Conservation (phyloP, 495 filamentous ascomycete species). For the Lepidopterella palustris region DNA sequence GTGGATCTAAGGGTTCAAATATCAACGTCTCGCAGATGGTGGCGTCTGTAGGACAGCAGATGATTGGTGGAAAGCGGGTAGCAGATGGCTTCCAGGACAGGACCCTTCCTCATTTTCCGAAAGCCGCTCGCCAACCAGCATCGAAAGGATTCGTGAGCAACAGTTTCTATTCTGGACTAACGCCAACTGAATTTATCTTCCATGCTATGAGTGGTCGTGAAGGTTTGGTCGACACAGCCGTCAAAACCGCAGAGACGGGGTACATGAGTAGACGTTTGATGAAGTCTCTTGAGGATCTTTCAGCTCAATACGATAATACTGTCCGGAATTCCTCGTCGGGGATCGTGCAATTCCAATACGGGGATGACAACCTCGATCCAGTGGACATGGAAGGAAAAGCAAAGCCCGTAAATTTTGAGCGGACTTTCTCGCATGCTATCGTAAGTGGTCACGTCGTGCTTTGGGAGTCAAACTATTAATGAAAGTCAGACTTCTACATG, state of each 20-base stretch:
- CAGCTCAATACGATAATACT: slow-evolving; percentile 85
- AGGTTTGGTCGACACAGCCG: slow-evolving; percentile 98
- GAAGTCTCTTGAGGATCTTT: slow-evolving; percentile 95
- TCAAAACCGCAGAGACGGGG: slow-evolving; percentile 97
- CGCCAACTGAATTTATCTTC: slow-evolving; percentile 90
- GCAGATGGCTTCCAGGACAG: slow-evolving; percentile 94
- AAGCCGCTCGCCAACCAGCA: slow-evolving; percentile 79
- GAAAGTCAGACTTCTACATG: slow-evolving; percentile 51
- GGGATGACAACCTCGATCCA: slow-evolving; percentile 90
- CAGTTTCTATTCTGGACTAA: slow-evolving; percentile 92
- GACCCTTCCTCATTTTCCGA: slow-evolving; percentile 89
- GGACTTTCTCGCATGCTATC: slow-evolving; percentile 83
- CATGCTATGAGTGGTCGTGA: slow-evolving; percentile 98
- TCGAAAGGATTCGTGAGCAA: slow-evolving; percentile 96
- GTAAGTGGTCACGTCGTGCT: slow-evolving; percentile 22
- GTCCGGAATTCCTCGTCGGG: slow-evolving; percentile 79
- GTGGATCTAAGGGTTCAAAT: slow-evolving; percentile 88
- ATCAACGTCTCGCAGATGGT: slow-evolving; percentile 99
- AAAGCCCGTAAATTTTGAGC: slow-evolving; percentile 85
- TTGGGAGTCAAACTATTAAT: background rate
- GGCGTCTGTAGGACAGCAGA: slow-evolving; percentile 93
- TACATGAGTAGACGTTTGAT: slow-evolving; percentile 98
- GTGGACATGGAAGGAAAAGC: slow-evolving; percentile 96
- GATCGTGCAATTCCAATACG: slow-evolving; percentile 95
- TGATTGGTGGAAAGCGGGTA: slow-evolving; percentile 90